Base-by-base conservation (phyloP, 2,329 filamentous ascomycete species). In the Thelonectria rubi region DNA sequence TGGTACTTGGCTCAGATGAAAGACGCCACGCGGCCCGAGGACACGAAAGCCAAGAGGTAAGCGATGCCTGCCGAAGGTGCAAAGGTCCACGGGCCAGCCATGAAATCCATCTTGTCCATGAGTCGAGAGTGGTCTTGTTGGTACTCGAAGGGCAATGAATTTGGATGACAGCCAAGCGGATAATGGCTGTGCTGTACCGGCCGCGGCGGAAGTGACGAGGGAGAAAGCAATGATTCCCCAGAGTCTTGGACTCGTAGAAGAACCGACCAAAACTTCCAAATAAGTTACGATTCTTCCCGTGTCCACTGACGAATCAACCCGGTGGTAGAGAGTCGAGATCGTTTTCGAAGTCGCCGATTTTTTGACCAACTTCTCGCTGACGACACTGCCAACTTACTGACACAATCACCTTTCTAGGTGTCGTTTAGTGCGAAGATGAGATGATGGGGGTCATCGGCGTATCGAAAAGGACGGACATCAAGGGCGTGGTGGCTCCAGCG, bases 41-140 rank as follows among this genome's bases (percentile, higher is more conserved):
- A 65, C 52, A 77, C 68, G 21, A 70, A 68, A 5, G 62, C 10
- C 26, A 30, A 61, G 55, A 86, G 85, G 72, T 90, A 90, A n/a
- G 81, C 76, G 0, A 84, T 2, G 2, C 84, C 85, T 75, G 10
- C 76, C 81, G 5, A 84, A 77, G 2, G 5, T 30, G 87, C 88
- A 26, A 89, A 76, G 0, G 86, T 79, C 79, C 88, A 91, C 85
- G 91, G 90, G 61, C 88, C 79, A 0, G 86, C 82, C 86, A 86
- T 91, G 72, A 89, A 90, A 51, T 84, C 80, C 32, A 81, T 82
- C 40, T 81, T 76, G 1, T 77, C 73, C 43, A 73, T 68, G 46
- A 79, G 75, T 55, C 75, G 74, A 3, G 76, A 65, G 49, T 75
- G 73, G 5, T 77, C 67, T 0, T 67, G 55, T 5, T 65, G 49